Base-by-base conservation (phyloP, 768 basidiomycete species). In the Aureoboletus auriporus region DNA sequence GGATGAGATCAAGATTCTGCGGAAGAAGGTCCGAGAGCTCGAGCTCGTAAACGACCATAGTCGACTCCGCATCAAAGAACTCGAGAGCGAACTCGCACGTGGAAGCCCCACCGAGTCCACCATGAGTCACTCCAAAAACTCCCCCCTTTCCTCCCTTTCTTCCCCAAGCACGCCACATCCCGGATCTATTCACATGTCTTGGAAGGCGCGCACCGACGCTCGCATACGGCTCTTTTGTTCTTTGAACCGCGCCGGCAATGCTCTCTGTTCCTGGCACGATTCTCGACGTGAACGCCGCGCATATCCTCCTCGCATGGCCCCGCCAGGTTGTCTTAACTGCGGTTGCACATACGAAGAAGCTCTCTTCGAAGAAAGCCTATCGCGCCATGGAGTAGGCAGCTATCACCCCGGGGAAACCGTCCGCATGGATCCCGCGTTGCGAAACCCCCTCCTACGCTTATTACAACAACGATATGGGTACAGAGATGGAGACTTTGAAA, bases 191-290 rank as follows among this genome's bases (percentile, higher is more conserved):
- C 75, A 81, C 39, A 68, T 73, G 27, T 74, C 79, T 3, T 91
- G 89, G 89, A 77, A 76, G 41, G 71, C 75, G 8, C 84, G 89
- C 49, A 91, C 87, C 1, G 83, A 87, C 17, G 79, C 84, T 6
- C 85, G 90, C 33, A 71, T 74, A 54, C 79, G 79, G 46, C 72
- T 80, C 38, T 86, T 83, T 68, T 93, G 89, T 64, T 86, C 89
- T 4, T 72, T 88, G 28, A 92, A 93, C 66, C 81, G 90, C 43
- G 89, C 89, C 0, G 90, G 90, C 29, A 93, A 93, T 56, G 89
- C 89, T 1, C 77, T 92, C 31, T 92, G 89, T 63, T 84, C 90
- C 4, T 93, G 89, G 89, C 89, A 93, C 59, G 90, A 93, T 65
- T 89, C 89, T 2, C 76, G 89, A 39, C 81, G 89, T 27, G 89